Base-by-base conservation (phyloP, 768 basidiomycete genomes). In the Lyophyllum atratum region DNA sequence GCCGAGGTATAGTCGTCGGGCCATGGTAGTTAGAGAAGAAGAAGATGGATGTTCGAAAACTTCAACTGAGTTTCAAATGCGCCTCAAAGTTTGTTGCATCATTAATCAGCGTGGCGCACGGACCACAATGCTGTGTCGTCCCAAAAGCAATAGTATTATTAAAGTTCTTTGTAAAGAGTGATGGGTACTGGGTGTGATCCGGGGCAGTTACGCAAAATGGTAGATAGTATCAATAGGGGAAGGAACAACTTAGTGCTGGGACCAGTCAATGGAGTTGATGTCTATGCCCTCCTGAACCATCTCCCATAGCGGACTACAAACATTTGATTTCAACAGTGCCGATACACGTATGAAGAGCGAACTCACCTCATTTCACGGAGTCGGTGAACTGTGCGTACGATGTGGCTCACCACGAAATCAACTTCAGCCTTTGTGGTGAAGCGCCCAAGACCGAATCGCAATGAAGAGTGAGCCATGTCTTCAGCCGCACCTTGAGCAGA, bases 211-310 rank as follows among this genome's bases (percentile, higher is more conserved):
- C 52, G 49, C 44, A 12, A 29, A 45, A 25, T 29, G 56, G 52
- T 61, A 48, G 56, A 26, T 59, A 56, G 43, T 52, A 47, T 57
- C 51, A 53, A 37, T 52, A 55, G 59, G 42, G 54, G 48, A 47
- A 56, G n/a, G 49, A 37, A 24, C 51, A 40, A 10, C n/a, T 40
- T 84, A 92, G 59, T 91, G 86, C 84, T 87, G 92, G 45, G 92
- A 90, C 95, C 95, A 98, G 74, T 98, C 84, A 70, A 98, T 99
- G 17, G 90, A 81, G 68, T 87, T 94, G 64, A 98, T 84, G 71
- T 99, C 97, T 58, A 98, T 95, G 42, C 96, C 96, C 70, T 98
- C 97, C 74, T 97, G 94, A 15, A 98, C 95, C 95, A 99, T 98
- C 76, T 99, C 97, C 96, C 96, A 99, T 52, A 99, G 74, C 31